Evolutionary conservation across 225 moss, liverwort and hornwort genomes (phyloP), one percentile per base, ranked within the genome.

Genomic region (Thuidium tamariscinum): DNA sequence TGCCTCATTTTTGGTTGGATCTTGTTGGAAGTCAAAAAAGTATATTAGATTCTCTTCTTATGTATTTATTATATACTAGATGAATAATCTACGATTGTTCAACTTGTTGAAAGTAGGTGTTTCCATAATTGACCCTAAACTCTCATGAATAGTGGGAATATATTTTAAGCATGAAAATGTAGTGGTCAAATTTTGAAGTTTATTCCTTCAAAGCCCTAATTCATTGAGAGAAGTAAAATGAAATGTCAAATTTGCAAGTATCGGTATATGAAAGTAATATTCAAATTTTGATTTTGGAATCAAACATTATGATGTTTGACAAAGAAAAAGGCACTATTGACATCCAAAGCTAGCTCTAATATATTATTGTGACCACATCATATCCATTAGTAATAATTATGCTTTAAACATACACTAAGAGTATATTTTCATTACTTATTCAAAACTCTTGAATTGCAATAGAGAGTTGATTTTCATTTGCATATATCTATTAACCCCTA

Each of bases 301-400:
- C 3, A 29, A 29, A 46, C 3, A 17, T 18, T 18, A 18, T 30
- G 2, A 29, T 44, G 17, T 17, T 71, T 44, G 16, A 16, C 17
- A 0, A 29, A 10, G 10, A 16, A 71, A 44, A 44, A 16, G 16
- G 10, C 10, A 1, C 5, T 16, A 26, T 17, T 71, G 3, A 51
- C 12, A 2, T 19, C 11, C 11, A 48, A 48, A 0, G 3, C 7
- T 2, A 72, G 0, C 5, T 8, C 7, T 11, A 30, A 0, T 44
- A 71, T 5, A 44, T 3, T 26, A 26, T 16, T 44, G 3, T 16
- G 10, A 0, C 17, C 10, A 71, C 5, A 70, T 70, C 3, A 15
- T 69, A 25, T 4, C 8, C 2, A 3, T 41, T 26, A 42, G 9
- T 16, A 16, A 27, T 27, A 42, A 27, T 42, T 27, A 27, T 16